These are phyloP conservation scores for Aspergillus jensenii DNA, from an alignment of 2,329 filamentous ascomycete species.

Conservation along the genomic window DNA sequence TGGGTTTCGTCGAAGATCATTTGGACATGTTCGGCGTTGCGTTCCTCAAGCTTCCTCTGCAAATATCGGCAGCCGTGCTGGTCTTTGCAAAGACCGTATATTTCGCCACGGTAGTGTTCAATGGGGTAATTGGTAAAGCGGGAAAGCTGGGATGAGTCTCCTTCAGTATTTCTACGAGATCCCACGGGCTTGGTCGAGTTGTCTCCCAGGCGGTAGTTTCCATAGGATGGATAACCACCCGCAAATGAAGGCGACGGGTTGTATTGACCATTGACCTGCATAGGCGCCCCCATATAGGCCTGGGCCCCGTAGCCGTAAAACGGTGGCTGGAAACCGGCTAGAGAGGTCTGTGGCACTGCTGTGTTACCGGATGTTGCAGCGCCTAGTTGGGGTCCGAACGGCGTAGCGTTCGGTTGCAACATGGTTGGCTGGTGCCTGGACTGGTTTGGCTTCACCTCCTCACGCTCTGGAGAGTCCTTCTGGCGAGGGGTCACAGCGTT, in stretches of 20 bases:
- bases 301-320: conserved; percentile 53
- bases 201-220: conserved; percentile 63
- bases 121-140: conserved; percentile 82
- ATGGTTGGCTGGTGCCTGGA: conserved; percentile 67
- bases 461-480: conserved; percentile 41
- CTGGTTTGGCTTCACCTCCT: conserved; percentile 45
- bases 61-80: conserved; percentile 96
- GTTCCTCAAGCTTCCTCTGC: conserved; percentile 95
- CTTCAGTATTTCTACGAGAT: conserved; percentile 52
- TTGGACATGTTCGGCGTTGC: conserved; percentile 76
- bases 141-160: conserved; percentile 60
- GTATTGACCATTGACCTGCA: conserved; percentile 48
- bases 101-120: conserved; percentile 76
- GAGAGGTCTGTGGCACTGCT: conserved; percentile 29
- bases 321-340: conserved; percentile 37
- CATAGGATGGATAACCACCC: conserved; percentile 48
- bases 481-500: conserved; percentile 64
- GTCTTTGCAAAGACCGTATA: conserved; percentile 92
- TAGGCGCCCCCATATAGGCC: conserved; percentile 56
- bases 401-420: conserved; percentile 74
- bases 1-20: conserved; percentile 95
- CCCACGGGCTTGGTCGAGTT: conserved; percentile 75
- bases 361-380: conserved; percentile 30
- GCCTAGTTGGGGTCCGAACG: conserved; percentile 69
- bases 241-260: conserved; percentile 58